Conservation (phyloP, 768 basidiomycete genomes). For the Suillus decipiens region DNA sequence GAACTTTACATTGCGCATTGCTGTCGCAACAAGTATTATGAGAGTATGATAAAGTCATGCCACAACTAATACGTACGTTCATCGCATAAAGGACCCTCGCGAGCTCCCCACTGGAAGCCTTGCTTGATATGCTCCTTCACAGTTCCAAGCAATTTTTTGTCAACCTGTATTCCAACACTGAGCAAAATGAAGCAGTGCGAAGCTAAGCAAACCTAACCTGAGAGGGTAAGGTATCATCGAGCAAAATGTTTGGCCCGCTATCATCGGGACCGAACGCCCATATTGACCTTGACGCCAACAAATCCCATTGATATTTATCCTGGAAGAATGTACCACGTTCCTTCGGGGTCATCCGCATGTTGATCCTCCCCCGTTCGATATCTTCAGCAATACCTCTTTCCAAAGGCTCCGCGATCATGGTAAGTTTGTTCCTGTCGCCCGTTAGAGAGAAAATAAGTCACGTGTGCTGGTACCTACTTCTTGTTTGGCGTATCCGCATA, state of each 20-base stretch:
- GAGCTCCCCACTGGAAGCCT: conserved; percentile 99
- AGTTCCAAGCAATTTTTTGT: conserved; percentile 87
- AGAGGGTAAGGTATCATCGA: conserved; percentile 95
- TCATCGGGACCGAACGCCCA: conserved; percentile 99
- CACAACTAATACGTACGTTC: conserved; percentile 75
- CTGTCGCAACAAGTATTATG: conserved; percentile 41
- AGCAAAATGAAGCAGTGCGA: conserved; percentile 4
- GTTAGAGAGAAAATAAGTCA: conserved; percentile 9
- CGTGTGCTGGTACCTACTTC: conserved; percentile 59
- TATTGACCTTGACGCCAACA: conserved; percentile 95
- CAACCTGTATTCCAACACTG: conserved; percentile 53
- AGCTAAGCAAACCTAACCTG: conserved; percentile 52
- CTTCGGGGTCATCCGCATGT: conserved; percentile 93
- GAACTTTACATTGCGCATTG: conserved; percentile 99
- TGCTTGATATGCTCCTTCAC: conserved; percentile 97
- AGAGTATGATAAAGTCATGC: background rate
- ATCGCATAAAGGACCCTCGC: conserved; percentile 97
- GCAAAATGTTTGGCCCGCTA: conserved; percentile 86
- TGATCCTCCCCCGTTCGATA: conserved; percentile 89
- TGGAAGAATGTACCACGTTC: conserved; percentile 96
- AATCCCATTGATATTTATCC: conserved; percentile 97
- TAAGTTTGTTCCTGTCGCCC: conserved; percentile 83
- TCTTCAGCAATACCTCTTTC: conserved; percentile 96
- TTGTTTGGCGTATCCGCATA: conserved; percentile 99
- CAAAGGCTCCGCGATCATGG: conserved; percentile 98